phyloP scores from a whole-genome alignment of 2,329 filamentous ascomycete genomes.

The Aspergillus latus region DNA sequence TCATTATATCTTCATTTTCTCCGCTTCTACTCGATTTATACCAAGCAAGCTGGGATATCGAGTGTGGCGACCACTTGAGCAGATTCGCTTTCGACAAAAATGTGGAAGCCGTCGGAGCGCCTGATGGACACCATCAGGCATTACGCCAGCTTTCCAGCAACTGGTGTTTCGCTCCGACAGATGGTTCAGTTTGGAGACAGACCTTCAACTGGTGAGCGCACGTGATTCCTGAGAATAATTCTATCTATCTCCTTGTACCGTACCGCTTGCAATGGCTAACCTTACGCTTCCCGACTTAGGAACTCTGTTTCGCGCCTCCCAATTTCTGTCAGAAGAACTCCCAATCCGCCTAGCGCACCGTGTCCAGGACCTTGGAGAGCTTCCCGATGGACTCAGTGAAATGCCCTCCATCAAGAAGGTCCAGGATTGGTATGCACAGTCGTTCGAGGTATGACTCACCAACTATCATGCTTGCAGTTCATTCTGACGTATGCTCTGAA shows the following conservation, averaged over 20 bases:
- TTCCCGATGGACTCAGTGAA: constrained; percentile 94
- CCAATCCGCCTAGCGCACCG: constrained; percentile 95
- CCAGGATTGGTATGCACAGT: constrained; percentile 98
- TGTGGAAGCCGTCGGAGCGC: constrained; percentile 91
- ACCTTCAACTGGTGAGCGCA: constrained; percentile 73
- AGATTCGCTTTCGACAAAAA: constrained; percentile 43
- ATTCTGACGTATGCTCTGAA: constrained; percentile 28
- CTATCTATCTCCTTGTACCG: constrained; percentile 9
- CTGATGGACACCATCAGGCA: constrained; percentile 97
- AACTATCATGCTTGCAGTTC: constrained; percentile 3
- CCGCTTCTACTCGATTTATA: constrained; percentile 1
- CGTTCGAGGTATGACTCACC: constrained; percentile 76
- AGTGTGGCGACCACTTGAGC: constrained; percentile 30
- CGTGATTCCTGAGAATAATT: background rate
- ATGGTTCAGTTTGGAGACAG: constrained; percentile 99
- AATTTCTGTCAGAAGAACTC: constrained; percentile 97
- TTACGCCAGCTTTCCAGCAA: constrained; percentile 95
- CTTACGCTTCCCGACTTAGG: constrained; percentile 52
- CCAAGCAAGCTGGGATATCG: constrained; percentile 6
- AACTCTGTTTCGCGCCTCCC: constrained; percentile 93
- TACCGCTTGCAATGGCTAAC: constrained; percentile 18
- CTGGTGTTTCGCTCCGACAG: constrained; percentile 91
- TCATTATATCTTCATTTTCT: constrained; percentile 4
- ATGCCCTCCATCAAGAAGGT: constrained; percentile 97
- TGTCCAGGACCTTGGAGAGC: constrained; percentile 86